Conservation (phyloP, 139 green algal species). For the Chlamydomonas schloesseri region DNA sequence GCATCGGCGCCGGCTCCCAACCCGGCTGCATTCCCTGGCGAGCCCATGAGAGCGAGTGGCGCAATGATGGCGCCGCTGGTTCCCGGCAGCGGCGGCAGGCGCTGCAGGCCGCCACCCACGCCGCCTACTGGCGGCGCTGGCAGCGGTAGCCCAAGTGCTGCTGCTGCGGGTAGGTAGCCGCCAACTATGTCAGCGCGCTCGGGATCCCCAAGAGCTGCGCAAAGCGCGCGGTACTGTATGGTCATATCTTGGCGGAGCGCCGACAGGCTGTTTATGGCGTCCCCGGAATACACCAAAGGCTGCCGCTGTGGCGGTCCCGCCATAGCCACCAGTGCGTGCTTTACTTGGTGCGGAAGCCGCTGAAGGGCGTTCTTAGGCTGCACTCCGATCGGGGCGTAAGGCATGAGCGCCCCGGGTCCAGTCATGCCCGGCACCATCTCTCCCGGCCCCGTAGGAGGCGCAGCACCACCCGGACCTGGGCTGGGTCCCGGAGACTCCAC, state of each 20-base stretch:
- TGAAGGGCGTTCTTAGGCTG: too few species aligned
- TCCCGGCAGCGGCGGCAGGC: background rate
- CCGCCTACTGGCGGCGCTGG: background rate
- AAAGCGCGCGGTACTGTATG: background rate
- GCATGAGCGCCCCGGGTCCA: too few species aligned
- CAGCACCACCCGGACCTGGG: too few species aligned
- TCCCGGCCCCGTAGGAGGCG: too few species aligned
- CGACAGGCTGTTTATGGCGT: background rate
- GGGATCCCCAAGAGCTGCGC: background rate
- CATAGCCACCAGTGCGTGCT: background rate
- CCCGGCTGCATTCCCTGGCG: too few species aligned
- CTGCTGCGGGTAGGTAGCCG: constrained; percentile 3
- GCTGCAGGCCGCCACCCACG: background rate
- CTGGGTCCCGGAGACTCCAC: background rate
- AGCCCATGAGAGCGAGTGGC: too few species aligned
- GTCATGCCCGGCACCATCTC: too few species aligned
- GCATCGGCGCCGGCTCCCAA: too few species aligned
- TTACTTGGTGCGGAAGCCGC: background rate
- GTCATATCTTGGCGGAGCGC: constrained; percentile 10
- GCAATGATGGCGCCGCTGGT: too few species aligned
- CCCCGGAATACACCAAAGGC: constrained; percentile 10
- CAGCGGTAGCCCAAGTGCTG: background rate
- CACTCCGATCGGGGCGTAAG: too few species aligned
- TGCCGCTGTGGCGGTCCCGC: background rate
- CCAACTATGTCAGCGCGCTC: background rate